A percentile compares a stretch with the other conserved stretches of the same genome.
Conservation (phyloP, 441 rosid genomes). For the Lepidium campestre region DNA sequence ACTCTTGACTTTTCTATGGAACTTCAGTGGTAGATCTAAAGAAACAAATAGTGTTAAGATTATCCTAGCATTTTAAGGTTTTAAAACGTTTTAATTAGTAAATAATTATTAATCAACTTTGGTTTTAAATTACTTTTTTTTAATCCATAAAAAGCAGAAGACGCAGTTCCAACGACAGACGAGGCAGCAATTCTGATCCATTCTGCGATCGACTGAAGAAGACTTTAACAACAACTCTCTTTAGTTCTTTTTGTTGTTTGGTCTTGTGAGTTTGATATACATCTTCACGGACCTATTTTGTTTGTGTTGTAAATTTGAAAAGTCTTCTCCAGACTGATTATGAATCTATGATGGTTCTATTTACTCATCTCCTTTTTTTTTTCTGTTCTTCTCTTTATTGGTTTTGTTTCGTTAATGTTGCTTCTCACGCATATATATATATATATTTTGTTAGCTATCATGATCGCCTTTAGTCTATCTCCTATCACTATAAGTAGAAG, state of each 20-base stretch:
- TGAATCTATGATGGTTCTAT: too few relatives aligned
- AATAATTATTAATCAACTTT: not conserved
- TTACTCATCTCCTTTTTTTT: too few relatives aligned
- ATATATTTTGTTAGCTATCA: too few relatives aligned
- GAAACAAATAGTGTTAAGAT: not conserved
- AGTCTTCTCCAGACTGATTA: not conserved
- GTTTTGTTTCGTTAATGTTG: too few relatives aligned
- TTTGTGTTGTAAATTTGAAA: not conserved
- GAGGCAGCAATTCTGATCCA: conserved; percentile 73
- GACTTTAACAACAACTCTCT: not conserved
- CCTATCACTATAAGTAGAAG: too few relatives aligned
- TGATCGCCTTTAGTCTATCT: too few relatives aligned
- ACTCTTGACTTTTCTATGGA: not conserved
- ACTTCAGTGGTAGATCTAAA: not conserved
- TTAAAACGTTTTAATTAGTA: not conserved
- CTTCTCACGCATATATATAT: too few relatives aligned
- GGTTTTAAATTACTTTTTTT: not conserved
- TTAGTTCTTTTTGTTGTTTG: not conserved
- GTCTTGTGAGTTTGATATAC: not conserved
- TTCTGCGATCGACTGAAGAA: conserved; percentile 38
- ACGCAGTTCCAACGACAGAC: conserved; percentile 56
- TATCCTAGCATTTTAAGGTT: not conserved
- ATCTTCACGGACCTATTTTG: not conserved
- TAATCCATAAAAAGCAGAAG: conserved; percentile 31
- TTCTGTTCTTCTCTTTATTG: too few relatives aligned